phyloP scores from a whole-genome alignment of 2,329 filamentous ascomycete genomes.

The Septoria petroselini region DNA sequence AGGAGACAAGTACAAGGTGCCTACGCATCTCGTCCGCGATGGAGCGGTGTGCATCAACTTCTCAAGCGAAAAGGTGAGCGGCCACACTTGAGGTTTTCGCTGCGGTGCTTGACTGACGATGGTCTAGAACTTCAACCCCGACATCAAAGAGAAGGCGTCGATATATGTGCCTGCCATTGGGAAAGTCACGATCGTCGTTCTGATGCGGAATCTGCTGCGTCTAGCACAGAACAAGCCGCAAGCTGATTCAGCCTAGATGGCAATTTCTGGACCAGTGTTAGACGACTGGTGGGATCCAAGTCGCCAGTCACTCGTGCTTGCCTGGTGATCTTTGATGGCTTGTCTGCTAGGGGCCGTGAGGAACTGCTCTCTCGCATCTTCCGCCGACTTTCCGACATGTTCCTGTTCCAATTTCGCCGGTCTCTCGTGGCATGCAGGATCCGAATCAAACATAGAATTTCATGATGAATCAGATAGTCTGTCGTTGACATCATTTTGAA shows the following conservation, averaged over 20 bases:
- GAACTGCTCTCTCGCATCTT: too few species aligned
- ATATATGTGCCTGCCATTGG: slow-evolving; percentile 97
- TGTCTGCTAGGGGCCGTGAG: too few species aligned
- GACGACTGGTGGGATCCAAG: too few species aligned
- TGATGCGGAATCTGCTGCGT: slow-evolving; percentile 78
- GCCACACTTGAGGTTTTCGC: background rate
- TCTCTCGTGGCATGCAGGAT: too few species aligned
- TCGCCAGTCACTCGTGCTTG: too few species aligned
- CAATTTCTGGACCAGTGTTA: background rate
- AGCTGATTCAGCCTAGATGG: slow-evolving; percentile 16
- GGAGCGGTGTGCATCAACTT: slow-evolving; percentile 99
- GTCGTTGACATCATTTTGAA: too few species aligned
- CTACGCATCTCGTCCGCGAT: slow-evolving; percentile 75
- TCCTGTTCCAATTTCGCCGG: too few species aligned
- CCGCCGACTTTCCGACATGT: too few species aligned
- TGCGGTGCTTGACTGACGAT: slow-evolving; percentile 8
- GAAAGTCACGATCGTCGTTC: slow-evolving; percentile 92
- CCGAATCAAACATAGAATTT: too few species aligned
- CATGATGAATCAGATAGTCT: too few species aligned
- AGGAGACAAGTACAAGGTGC: slow-evolving; percentile 82
- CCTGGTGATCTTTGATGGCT: too few species aligned
- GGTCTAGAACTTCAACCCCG: slow-evolving; percentile 73
- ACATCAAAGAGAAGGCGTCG: slow-evolving; percentile 90
- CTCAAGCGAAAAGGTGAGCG: slow-evolving; percentile 72
- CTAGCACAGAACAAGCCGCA: slow-evolving; percentile 40